A percentile compares a stretch with the other conserved stretches of the same genome.
phyloP scores from a whole-genome alignment of 2,329 filamentous ascomycete genomes.

The Lachnellula cervina region DNA sequence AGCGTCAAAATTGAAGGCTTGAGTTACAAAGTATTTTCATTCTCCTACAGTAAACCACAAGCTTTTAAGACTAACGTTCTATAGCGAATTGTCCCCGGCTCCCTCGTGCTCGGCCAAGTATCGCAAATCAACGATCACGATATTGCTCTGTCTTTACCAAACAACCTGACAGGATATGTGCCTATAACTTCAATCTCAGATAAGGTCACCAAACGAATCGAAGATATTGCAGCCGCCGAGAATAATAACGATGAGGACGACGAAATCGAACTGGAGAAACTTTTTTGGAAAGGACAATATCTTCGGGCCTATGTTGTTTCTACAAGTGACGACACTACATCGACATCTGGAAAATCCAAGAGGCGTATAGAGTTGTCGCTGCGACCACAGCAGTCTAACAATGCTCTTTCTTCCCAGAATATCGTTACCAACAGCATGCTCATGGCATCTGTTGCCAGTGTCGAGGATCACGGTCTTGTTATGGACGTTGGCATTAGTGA shows the following conservation, averaged over 20 bases:
- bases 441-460: conserved; percentile 82
- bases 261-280: conserved; percentile 63
- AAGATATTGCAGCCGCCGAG: conserved; percentile 58
- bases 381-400: conserved; percentile 73
- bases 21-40: conserved; percentile 70
- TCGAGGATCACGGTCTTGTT: conserved; percentile 92
- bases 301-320: conserved; percentile 78
- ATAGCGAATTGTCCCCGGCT: conserved; percentile 77
- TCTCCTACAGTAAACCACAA: not conserved
- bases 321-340: conserved; percentile 60
- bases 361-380: conserved; percentile 85
- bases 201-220: conserved; percentile 68
- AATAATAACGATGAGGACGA: conserved; percentile 53
- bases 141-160: conserved; percentile 78
- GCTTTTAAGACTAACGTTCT: not conserved
- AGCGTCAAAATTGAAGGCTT: conserved; percentile 75
- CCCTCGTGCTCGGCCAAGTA: conserved; percentile 82
- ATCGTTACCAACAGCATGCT: conserved; percentile 71
- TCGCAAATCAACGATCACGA: conserved; percentile 75
- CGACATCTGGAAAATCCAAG: conserved; percentile 49
- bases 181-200: conserved; percentile 90
- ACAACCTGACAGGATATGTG: conserved; percentile 86
- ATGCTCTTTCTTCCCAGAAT: conserved; percentile 65
- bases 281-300: conserved; percentile 84
- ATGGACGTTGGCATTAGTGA: conserved; percentile 83